These are phyloP conservation scores for Sporothrix mexicana DNA, from an alignment of 2,329 filamentous ascomycete species.

Conservation along the genomic window DNA sequence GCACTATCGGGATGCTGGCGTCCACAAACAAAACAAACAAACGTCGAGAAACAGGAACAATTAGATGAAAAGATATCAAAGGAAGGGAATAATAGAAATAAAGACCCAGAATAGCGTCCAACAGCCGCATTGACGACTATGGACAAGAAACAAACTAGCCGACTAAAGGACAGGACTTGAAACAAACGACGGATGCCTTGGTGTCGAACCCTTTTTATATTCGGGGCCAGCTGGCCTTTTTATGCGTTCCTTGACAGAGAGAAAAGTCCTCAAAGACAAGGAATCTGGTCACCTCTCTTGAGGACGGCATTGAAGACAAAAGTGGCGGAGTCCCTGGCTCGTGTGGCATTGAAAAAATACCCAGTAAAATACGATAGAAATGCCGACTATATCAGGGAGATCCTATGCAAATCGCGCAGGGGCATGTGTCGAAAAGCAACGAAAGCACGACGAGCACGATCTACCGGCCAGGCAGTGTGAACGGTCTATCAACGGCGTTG, in stretches of 20 bases:
- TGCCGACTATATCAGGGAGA: slow-evolving; percentile 11
- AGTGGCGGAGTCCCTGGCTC: slow-evolving; percentile 18
- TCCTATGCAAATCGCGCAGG: background rate
- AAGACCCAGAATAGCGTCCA: background rate
- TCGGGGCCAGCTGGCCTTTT: slow-evolving; percentile 1
- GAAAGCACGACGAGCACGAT: background rate
- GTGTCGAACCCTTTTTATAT: background rate
- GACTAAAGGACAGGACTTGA: background rate
- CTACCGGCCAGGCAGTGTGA: background rate
- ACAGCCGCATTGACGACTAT: slow-evolving; percentile 17
- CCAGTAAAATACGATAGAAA: background rate
- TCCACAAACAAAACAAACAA: background rate
- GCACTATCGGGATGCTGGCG: slow-evolving; percentile 10
- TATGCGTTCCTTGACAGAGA: background rate
- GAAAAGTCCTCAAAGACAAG: background rate
- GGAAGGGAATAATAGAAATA: background rate
- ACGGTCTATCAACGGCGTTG: background rate
- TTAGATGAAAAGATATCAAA: background rate
- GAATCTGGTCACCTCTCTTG: background rate
- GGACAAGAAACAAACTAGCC: background rate
- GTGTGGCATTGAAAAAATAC: background rate
- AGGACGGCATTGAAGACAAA: background rate
- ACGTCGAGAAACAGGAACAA: background rate
- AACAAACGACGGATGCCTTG: background rate
- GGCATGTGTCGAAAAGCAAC: too few species aligned